Evolutionary conservation across 2,329 filamentous ascomycete species (phyloP).

Genomic region (Cordyceps pruinosa): DNA sequence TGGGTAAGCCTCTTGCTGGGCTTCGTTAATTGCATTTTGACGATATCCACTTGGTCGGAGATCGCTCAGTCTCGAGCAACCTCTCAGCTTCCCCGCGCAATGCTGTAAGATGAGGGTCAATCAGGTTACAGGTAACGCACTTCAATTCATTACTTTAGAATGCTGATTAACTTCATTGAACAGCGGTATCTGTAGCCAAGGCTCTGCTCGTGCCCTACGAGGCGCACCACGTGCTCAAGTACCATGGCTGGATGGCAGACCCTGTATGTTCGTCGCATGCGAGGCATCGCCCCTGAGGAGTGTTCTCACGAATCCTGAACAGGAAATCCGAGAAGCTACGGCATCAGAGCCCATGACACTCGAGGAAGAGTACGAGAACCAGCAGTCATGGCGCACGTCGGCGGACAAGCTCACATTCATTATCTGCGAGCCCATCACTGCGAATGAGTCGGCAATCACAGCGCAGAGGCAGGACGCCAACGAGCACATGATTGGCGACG

Average conservation of each 20-base stretch:
- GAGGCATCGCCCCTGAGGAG: too few species aligned
- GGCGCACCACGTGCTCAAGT: slow-evolving; percentile 69
- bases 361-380: slow-evolving; percentile 82
- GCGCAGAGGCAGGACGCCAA: slow-evolving; percentile 47
- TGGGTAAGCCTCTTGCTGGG: too few species aligned
- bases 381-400: slow-evolving; percentile 75
- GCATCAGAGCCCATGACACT: slow-evolving; percentile 80
- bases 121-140: not conserved
- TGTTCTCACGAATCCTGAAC: not conserved
- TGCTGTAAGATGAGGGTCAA: not conserved
- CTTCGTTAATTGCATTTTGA: slow-evolving; percentile 4
- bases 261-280: slow-evolving; percentile 37
- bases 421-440: slow-evolving; percentile 47
- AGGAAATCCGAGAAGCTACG: slow-evolving; percentile 75
- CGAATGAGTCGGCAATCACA: slow-evolving; percentile 8
- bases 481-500: slow-evolving; percentile 60
- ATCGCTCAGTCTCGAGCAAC: not conserved
- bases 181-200: slow-evolving; percentile 60
- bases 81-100: not conserved
- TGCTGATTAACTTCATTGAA: not conserved
- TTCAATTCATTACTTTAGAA: not conserved
- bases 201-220: slow-evolving; percentile 81
- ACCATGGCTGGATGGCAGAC: slow-evolving; percentile 91
- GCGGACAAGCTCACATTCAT: slow-evolving; percentile 91
- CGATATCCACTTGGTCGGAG: not conserved